Evolutionary conservation across 441 rosid species (phyloP).

Genomic region (Populus trichocarpa): DNA sequence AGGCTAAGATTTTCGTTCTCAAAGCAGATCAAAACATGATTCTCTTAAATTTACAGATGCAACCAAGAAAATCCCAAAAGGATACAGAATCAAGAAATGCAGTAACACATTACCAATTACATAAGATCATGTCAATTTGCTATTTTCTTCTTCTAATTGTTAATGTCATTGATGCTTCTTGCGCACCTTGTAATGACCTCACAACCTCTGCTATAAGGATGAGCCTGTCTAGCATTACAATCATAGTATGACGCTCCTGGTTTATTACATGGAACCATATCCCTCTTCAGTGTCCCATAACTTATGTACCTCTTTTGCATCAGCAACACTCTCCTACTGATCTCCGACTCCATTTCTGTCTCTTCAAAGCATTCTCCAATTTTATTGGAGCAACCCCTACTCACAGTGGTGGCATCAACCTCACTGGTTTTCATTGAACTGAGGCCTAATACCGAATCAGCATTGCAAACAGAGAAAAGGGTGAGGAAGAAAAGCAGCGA

Average conservation of each 20-base stretch:
- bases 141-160: conserved; percentile 18
- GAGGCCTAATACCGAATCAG: conserved; percentile 32
- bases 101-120: conserved; percentile 19
- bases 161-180: conserved; percentile 43
- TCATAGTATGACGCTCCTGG: conserved; percentile 90
- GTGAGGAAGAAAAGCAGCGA: conserved; percentile 37
- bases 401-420: conserved; percentile 35
- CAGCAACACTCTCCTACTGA: conserved; percentile 58
- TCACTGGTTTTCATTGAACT: conserved; percentile 29
- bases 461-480: conserved; percentile 35
- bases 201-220: conserved; percentile 69
- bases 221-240: conserved; percentile 59
- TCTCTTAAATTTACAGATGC: conserved; percentile 17
- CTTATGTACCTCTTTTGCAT: conserved; percentile 69
- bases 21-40: conserved; percentile 4
- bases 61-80: conserved; percentile 11
- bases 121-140: conserved; percentile 1
- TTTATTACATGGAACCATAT: conserved; percentile 79
- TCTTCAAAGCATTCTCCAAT: conserved; percentile 49
- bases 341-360: conserved; percentile 70
- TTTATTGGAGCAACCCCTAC: conserved; percentile 31
- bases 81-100: conserved; percentile 14
- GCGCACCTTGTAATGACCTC: conserved; percentile 80
- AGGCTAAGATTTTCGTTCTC: conserved; percentile 14
- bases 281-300: conserved; percentile 77